These are phyloP conservation scores for Theobroma grandiflorum DNA, from an alignment of 441 rosid genomes.

Conservation along the genomic window DNA sequence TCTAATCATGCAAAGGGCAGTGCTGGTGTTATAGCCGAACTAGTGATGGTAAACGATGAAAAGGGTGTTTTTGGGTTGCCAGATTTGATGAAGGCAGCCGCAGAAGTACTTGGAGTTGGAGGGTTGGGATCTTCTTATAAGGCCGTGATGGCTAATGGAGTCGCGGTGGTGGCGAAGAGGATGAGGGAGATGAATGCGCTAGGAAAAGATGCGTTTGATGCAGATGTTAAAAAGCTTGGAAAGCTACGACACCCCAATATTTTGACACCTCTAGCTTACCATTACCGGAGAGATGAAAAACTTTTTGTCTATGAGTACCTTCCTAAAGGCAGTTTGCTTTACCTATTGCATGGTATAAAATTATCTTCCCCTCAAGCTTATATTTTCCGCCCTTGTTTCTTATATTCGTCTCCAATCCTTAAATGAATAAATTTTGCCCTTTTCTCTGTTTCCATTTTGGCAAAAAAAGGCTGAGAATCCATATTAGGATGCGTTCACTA, in stretches of 20 bases:
- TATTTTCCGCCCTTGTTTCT: not conserved
- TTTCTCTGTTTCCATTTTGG: not conserved
- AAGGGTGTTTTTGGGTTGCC: constrained; percentile 66
- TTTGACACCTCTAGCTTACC: constrained; percentile 71
- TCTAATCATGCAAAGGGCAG: constrained; percentile 12
- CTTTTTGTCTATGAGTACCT: constrained; percentile 58
- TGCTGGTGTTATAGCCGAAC: constrained; percentile 31
- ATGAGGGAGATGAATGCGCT: constrained; percentile 61
- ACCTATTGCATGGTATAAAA: constrained; percentile 63
- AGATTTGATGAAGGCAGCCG: constrained; percentile 77
- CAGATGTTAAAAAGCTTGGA: constrained; percentile 61
- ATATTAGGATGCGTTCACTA: no score
- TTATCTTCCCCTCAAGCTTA: not conserved
- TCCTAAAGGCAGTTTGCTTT: constrained; percentile 71
- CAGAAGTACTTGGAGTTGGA: constrained; percentile 79
- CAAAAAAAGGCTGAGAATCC: no score
- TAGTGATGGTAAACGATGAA: constrained; percentile 60
- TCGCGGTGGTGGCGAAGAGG: constrained; percentile 66
- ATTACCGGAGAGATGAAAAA: constrained; percentile 73
- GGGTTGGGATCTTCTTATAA: constrained; percentile 68
- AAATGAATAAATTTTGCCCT: not conserved
- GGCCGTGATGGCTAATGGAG: constrained; percentile 54
- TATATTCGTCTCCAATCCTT: no score
- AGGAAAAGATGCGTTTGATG: constrained; percentile 57
- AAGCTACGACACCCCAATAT: constrained; percentile 56